These are phyloP conservation scores for Solanum appendiculatum DNA, from an alignment of 257 asterid genomes.

Conservation along the genomic window DNA sequence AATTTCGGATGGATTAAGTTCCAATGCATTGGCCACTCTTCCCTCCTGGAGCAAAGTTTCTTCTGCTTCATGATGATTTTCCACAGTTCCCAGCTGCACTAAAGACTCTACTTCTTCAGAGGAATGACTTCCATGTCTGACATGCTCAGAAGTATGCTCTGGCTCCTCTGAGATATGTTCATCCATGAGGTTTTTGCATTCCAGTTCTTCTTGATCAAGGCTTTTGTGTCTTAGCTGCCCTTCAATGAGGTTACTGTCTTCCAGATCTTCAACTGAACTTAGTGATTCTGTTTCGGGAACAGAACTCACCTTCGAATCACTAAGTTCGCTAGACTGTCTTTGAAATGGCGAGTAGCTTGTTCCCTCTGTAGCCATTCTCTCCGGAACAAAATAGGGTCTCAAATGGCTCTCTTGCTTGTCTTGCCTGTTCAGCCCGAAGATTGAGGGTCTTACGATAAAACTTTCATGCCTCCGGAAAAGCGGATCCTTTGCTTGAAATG, in stretches of 20 bases:
- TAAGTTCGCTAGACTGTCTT: conserved; percentile 64
- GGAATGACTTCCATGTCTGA: conserved; percentile 58
- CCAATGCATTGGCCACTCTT: not conserved
- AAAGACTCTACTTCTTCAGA: conserved; percentile 35
- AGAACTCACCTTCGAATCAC: conserved; percentile 76
- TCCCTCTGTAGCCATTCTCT: conserved; percentile 37
- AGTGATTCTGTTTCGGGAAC: conserved; percentile 66
- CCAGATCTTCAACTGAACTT: conserved; percentile 50
- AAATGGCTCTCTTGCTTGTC: conserved; percentile 41
- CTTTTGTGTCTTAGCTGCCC: conserved; percentile 11
- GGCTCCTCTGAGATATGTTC: conserved; percentile 22
- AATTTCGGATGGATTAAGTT: conserved; percentile 3
- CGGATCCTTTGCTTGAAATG: conserved; percentile 39
- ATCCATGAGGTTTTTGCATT: conserved; percentile 10
- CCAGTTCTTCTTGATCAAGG: not conserved
- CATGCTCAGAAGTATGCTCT: conserved; percentile 34
- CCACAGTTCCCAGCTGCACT: not conserved
- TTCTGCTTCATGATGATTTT: not conserved
- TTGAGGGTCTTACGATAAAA: conserved; percentile 54
- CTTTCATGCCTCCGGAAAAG: conserved; percentile 65
- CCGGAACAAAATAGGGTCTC: conserved; percentile 66
- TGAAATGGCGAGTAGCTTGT: conserved; percentile 50
- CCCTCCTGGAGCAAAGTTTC: not conserved
- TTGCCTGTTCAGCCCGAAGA: conserved; percentile 41
- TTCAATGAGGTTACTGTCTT: conserved; percentile 20